phyloP scores from a whole-genome alignment of 306 rosid species.

The Fagus sylvatica region DNA sequence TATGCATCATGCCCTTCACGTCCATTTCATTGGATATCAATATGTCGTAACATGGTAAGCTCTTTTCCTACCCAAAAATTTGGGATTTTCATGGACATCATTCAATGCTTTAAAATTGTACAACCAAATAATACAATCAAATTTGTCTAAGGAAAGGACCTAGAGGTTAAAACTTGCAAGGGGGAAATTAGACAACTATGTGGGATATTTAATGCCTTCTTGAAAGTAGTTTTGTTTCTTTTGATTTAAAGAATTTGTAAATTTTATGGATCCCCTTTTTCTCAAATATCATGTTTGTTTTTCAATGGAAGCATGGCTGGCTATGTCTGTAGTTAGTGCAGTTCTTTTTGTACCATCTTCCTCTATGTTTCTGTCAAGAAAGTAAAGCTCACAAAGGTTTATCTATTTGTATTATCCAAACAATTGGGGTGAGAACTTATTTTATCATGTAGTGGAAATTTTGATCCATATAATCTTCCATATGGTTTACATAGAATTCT shows the following conservation, averaged over 20 bases:
- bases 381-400: background rate
- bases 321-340: background rate
- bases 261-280: background rate
- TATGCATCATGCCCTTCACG: slow-evolving; percentile 83
- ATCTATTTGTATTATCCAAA: background rate
- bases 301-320: background rate
- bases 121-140: slow-evolving; percentile 4
- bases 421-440: background rate
- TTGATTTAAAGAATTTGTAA: background rate
- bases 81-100: slow-evolving; percentile 13
- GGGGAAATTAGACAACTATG: background rate
- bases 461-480: background rate
- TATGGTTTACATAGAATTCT: background rate
- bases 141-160: slow-evolving; percentile 1
- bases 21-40: slow-evolving; percentile 89
- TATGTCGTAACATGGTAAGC: slow-evolving; percentile 88
- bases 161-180: background rate
- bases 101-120: slow-evolving; percentile 18
- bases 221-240: background rate
- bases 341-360: background rate
- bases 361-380: background rate
- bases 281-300: background rate
- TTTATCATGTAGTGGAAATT: background rate
- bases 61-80: slow-evolving; percentile 17
- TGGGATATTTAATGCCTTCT: background rate